phyloP scores from a whole-genome alignment of 257 asterid genomes.

The Euphrasia confusa region DNA sequence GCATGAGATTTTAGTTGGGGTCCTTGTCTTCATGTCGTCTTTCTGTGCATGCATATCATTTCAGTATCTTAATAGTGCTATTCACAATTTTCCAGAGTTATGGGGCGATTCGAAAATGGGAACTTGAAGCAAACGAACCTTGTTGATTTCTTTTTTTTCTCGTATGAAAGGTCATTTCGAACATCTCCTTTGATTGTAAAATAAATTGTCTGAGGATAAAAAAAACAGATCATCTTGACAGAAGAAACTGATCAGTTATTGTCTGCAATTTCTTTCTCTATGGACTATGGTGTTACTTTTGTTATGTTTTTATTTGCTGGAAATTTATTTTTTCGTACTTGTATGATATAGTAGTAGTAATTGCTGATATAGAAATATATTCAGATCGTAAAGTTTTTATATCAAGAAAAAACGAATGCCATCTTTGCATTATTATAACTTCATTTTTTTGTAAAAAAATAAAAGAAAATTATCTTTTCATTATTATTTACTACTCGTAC shows the following conservation, averaged over 20 bases:
- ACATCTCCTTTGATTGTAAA: conserved; percentile 21
- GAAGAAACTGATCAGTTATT: not conserved
- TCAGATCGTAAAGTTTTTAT: too few relatives aligned
- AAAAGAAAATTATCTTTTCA: too few relatives aligned
- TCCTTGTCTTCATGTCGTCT: not conserved
- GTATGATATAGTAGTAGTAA: too few relatives aligned
- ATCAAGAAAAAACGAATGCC: too few relatives aligned
- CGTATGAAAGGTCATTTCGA: conserved; percentile 1
- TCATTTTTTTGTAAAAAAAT: too few relatives aligned
- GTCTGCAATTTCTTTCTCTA: conserved; percentile 3
- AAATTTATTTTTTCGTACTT: too few relatives aligned
- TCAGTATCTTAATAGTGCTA: not conserved
- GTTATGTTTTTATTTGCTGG: too few relatives aligned
- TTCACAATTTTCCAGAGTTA: conserved; percentile 5
- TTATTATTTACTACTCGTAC: too few relatives aligned
- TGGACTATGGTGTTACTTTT: too few relatives aligned
- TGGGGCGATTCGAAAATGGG: conserved; percentile 21
- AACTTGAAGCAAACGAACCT: conserved; percentile 17
- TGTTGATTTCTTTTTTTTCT: conserved; percentile 8
- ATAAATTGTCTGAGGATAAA: conserved; percentile 27
- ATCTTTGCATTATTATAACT: too few relatives aligned
- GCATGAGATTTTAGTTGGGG: not conserved
- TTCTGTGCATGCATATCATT: not conserved
- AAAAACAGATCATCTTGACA: conserved; percentile 9
- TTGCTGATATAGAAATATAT: too few relatives aligned